These are phyloP conservation scores for Eimeria nieschulzi DNA, from an alignment of 169 alveolate species.

Conservation along the genomic window DNA sequence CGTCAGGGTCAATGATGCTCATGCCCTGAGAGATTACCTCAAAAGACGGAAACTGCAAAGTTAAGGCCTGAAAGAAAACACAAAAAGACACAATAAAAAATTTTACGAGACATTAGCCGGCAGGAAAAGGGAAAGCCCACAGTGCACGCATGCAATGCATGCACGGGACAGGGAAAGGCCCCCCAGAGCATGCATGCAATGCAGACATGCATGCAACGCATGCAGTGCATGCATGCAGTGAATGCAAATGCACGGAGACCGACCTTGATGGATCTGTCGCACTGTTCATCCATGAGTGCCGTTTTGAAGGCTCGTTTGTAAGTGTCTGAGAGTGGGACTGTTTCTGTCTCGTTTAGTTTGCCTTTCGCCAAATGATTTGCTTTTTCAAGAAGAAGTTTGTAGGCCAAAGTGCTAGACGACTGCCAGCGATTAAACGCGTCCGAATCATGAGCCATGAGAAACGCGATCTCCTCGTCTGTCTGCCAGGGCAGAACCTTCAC, in stretches of 20 bases:
- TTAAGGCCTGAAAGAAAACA: not conserved
- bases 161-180: not conserved
- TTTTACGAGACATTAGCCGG: too few species aligned
- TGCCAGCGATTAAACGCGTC: constrained; percentile 81
- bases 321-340: not conserved
- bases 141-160: not conserved
- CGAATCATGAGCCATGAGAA: constrained; percentile 88
- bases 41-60: constrained; percentile 2
- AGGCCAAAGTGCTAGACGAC: constrained; percentile 10
- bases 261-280: not conserved
- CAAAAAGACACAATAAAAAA: not conserved
- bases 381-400: not conserved
- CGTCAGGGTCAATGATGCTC: constrained; percentile 19
- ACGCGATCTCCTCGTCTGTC: constrained; percentile 87
- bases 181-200: not conserved
- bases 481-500: constrained; percentile 84
- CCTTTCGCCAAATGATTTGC: not conserved
- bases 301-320: not conserved
- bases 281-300: not conserved
- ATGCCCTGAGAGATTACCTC: constrained; percentile 1
- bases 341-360: too few species aligned
- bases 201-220: constrained; percentile 9
- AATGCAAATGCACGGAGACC: not conserved
- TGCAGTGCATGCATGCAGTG: not conserved
- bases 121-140: not conserved